These are phyloP conservation scores for Curvularia sp. DNA, from an alignment of 2,329 filamentous ascomycete species.

Conservation along the genomic window DNA sequence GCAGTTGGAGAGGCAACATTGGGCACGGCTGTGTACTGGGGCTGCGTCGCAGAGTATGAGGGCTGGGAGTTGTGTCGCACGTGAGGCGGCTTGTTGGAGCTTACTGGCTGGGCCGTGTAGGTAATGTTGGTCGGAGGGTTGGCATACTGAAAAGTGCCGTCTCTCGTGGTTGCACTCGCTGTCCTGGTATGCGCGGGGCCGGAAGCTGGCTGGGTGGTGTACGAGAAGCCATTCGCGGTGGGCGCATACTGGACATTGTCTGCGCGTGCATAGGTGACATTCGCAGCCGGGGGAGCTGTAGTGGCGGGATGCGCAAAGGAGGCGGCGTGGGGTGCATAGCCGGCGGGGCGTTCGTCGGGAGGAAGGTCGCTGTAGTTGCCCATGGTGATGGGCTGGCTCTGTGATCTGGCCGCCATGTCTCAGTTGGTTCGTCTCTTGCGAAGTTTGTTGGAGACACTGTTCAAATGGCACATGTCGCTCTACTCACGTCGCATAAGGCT, in stretches of 20 bases:
- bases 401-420: slow-evolving; percentile 44
- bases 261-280: slow-evolving; percentile 33
- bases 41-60: slow-evolving; percentile 21
- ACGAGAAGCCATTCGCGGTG: slow-evolving; percentile 36
- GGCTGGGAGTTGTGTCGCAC: slow-evolving; percentile 40
- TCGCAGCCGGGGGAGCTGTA: slow-evolving; percentile 22
- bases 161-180: slow-evolving; percentile 20
- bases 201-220: slow-evolving; percentile 36
- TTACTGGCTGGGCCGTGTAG: slow-evolving; percentile 53
- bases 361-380: slow-evolving; percentile 55
- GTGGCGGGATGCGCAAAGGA: slow-evolving; percentile 23
- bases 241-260: slow-evolving; percentile 44
- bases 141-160: slow-evolving; percentile 50
- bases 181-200: slow-evolving; percentile 32
- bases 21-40: slow-evolving; percentile 6
- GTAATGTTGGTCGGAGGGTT: slow-evolving; percentile 51
- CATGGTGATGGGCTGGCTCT: slow-evolving; percentile 51
- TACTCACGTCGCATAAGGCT: slow-evolving; percentile 47
- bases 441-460: slow-evolving; percentile 6
- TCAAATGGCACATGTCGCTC: slow-evolving; percentile 4
- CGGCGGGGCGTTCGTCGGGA: slow-evolving; percentile 53
- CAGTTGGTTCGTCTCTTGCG: slow-evolving; percentile 27
- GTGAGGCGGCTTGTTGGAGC: slow-evolving; percentile 28
- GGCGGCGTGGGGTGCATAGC: slow-evolving; percentile 35
- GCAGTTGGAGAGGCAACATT: slow-evolving; percentile 1